A percentile compares a stretch with the other conserved stretches of the same genome.
Conservation (phyloP, 169 alveolate species). For the Eimeria sp. region DNA sequence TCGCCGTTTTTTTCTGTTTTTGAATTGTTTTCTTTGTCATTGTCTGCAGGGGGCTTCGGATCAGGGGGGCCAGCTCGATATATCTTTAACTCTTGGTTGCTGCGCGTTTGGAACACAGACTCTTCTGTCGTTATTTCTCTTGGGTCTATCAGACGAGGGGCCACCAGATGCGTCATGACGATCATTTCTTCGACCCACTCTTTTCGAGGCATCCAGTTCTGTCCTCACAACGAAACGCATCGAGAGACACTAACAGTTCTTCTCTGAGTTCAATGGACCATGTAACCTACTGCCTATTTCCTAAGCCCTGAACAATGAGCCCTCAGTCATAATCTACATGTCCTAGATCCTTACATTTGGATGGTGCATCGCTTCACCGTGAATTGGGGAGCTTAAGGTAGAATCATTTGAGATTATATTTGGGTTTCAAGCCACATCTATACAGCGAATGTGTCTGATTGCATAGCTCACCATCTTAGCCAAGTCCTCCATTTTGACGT, state of each 20-base stretch:
- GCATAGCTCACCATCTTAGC: constrained; percentile 20
- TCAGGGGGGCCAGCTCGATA: constrained; percentile 35
- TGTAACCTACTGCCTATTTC: not conserved
- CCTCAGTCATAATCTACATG: not conserved
- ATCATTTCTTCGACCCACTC: constrained; percentile 53
- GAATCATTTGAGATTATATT: not conserved
- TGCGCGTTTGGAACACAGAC: constrained; percentile 58
- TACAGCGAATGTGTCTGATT: not conserved
- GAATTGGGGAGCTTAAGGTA: not conserved
- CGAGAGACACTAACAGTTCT: not conserved
- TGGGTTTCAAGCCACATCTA: not conserved
- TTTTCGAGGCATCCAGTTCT: constrained; percentile 46
- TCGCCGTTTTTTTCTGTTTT: not conserved
- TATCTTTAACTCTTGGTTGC: constrained; percentile 32
- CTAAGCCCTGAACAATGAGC: not conserved
- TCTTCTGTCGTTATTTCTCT: constrained; percentile 34
- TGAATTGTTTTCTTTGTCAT: not conserved
- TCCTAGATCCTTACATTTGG: not conserved
- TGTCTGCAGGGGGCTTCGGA: not conserved
- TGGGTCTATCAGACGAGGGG: constrained; percentile 67
- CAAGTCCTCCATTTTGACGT: constrained; percentile 21
- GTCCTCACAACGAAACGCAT: not conserved
- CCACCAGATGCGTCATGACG: constrained; percentile 60
- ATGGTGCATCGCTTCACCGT: not conserved
- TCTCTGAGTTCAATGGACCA: not conserved